A percentile compares a stretch with the other conserved stretches of the same genome.
Evolutionary conservation across 495 filamentous ascomycete genomes (phyloP).

Genomic region (Lentithecium fluviatile): DNA sequence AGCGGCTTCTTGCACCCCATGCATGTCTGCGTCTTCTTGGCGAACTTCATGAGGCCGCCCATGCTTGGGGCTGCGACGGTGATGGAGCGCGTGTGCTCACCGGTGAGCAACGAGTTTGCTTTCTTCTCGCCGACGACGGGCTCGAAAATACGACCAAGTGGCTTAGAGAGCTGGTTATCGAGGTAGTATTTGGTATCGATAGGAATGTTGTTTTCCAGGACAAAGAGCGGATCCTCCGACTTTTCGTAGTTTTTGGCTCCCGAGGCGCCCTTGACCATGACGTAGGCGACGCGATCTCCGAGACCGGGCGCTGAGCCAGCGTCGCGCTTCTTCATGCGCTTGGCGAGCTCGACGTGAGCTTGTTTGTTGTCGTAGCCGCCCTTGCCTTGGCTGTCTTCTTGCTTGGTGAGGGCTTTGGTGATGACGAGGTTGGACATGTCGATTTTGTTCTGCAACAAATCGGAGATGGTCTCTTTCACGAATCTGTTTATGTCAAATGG

Average conservation of each 20-base stretch:
- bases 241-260: conserved; percentile 92
- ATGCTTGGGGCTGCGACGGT: conserved; percentile 83
- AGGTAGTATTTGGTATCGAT: conserved; percentile 99
- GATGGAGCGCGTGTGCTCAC: conserved; percentile 90
- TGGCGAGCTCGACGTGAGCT: conserved; percentile 90
- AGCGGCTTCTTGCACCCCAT: conserved; percentile 99
- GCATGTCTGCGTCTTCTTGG: conserved; percentile 95
- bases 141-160: conserved; percentile 92
- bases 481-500: conserved; percentile 58
- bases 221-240: conserved; percentile 93
- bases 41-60: conserved; percentile 96
- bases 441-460: conserved; percentile 93
- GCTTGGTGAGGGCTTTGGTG: conserved; percentile 90
- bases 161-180: conserved; percentile 96
- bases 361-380: conserved; percentile 79
- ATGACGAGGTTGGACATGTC: conserved; percentile 99
- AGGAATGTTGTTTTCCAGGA: conserved; percentile 94
- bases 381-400: conserved; percentile 22
- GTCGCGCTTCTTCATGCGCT: conserved; percentile 95
- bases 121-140: conserved; percentile 93
- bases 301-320: conserved; percentile 90
- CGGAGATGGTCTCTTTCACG: conserved; percentile 93
- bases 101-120: conserved; percentile 74
- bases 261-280: conserved; percentile 88
- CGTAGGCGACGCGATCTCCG: conserved; percentile 95